Percentiles rank a stretch among this genome's conserved stretches.
Evolutionary conservation across 208 protist species (phyloP).

Genomic region (Crithidia expoeki): DNA sequence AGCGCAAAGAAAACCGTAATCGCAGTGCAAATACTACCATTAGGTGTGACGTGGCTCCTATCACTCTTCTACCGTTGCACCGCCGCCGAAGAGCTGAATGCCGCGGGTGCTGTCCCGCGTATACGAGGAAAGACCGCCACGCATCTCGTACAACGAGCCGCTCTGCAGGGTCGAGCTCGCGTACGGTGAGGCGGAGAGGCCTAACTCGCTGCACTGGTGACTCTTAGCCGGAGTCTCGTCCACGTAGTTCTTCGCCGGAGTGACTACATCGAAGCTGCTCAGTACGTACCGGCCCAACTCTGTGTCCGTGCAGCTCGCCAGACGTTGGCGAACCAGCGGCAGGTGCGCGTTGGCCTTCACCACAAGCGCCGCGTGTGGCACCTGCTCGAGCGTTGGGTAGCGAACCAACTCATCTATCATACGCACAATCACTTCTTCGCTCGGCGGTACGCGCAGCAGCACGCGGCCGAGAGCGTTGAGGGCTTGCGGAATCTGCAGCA

Average conservation of each 20-base stretch:
- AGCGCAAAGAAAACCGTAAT: slow-evolving; percentile 5
- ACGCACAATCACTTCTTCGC: slow-evolving; percentile 44
- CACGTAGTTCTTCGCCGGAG: slow-evolving; percentile 59
- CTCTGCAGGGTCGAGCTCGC: slow-evolving; percentile 36
- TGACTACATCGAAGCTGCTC: slow-evolving; percentile 58
- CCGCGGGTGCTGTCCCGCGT: slow-evolving; percentile 23
- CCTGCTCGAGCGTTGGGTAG: slow-evolving; percentile 31
- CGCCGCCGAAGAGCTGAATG: slow-evolving; percentile 31
- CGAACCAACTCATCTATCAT: slow-evolving; percentile 39
- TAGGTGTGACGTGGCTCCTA: background rate
- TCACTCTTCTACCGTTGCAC: slow-evolving; percentile 33
- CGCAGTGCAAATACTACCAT: background rate
- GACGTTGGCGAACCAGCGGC: slow-evolving; percentile 14
- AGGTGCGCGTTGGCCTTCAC: slow-evolving; percentile 34
- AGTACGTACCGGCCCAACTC: slow-evolving; percentile 44
- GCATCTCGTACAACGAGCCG: slow-evolving; percentile 35
- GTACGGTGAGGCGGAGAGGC: slow-evolving; percentile 48
- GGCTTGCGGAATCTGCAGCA: slow-evolving; percentile 34
- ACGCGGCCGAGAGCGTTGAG: slow-evolving; percentile 74
- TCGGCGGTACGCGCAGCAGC: slow-evolving; percentile 48
- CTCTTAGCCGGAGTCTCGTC: slow-evolving; percentile 40
- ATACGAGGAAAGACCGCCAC: slow-evolving; percentile 32
- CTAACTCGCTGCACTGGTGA: slow-evolving; percentile 48
- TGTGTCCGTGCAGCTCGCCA: slow-evolving; percentile 23
- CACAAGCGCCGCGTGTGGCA: slow-evolving; percentile 36